phyloP scores from a whole-genome alignment of 192 early-diverging fungal genomes.

The Podila epigama region DNA sequence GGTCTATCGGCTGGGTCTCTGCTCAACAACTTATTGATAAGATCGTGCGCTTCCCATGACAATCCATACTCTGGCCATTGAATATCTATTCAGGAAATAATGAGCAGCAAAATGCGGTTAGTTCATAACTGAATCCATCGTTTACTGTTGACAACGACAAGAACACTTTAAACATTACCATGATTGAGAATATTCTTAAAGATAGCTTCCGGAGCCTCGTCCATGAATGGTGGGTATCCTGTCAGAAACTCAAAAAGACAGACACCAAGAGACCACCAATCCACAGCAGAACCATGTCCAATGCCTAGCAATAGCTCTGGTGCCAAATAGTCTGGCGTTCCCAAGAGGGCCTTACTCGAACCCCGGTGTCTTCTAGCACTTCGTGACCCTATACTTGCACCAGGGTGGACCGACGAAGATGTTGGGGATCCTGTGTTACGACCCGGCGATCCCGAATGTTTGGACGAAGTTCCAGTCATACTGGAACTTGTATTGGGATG shows the following conservation, averaged over 20 bases:
- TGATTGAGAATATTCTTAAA: slow-evolving; percentile 89
- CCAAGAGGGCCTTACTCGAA: slow-evolving; percentile 65
- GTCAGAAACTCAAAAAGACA: slow-evolving; percentile 90
- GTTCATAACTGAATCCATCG: not conserved
- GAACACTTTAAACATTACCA: slow-evolving; percentile 15
- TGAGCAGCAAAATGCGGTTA: no score
- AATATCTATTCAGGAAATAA: no score
- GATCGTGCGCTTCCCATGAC: slow-evolving; percentile 68
- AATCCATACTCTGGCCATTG: slow-evolving; percentile 72
- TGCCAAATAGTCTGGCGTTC: slow-evolving; percentile 95
- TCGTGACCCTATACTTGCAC: slow-evolving; percentile 1
- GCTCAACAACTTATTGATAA: slow-evolving; percentile 78
- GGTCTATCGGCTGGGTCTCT: slow-evolving; percentile 75
- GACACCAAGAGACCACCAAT: slow-evolving; percentile 97
- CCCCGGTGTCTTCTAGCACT: slow-evolving; percentile 39
- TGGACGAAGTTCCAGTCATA: not conserved
- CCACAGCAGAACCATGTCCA: slow-evolving; percentile 84
- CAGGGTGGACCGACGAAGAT: not conserved
- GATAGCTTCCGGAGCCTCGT: slow-evolving; percentile 84
- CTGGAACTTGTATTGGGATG: not conserved
- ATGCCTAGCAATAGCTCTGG: slow-evolving; percentile 91
- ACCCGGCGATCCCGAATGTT: not conserved
- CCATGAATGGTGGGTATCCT: slow-evolving; percentile 92
- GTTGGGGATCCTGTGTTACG: not conserved
- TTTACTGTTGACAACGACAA: not conserved